These are phyloP conservation scores for Gillenia trifoliata DNA, from an alignment of 306 rosid species.

Conservation along the genomic window DNA sequence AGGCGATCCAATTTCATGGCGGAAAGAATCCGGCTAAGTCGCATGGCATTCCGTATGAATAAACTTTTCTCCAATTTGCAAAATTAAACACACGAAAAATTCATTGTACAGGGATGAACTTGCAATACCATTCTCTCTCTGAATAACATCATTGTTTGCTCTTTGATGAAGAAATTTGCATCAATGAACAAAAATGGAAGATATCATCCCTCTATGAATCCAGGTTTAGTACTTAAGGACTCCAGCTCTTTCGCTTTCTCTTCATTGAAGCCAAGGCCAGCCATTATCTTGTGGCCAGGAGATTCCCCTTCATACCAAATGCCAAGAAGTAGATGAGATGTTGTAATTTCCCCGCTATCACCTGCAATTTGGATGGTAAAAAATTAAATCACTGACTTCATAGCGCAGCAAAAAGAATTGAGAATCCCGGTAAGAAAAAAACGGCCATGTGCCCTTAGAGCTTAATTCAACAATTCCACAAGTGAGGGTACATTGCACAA, in stretches of 20 bases:
- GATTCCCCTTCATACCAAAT: slow-evolving; percentile 60
- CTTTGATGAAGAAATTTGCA: slow-evolving; percentile 25
- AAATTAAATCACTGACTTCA: not conserved
- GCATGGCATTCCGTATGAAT: not conserved
- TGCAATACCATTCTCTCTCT: slow-evolving; percentile 12
- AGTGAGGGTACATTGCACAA: not conserved
- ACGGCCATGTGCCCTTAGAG: not conserved
- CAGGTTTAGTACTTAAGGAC: slow-evolving; percentile 42
- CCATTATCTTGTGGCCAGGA: slow-evolving; percentile 55
- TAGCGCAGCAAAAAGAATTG: not conserved
- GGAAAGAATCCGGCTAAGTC: not conserved
- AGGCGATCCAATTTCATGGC: not conserved
- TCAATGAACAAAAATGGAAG: slow-evolving; percentile 7
- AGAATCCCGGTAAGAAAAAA: not conserved
- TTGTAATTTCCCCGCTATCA: slow-evolving; percentile 46
- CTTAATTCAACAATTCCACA: not conserved
- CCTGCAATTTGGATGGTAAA: slow-evolving; percentile 28
- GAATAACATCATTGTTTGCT: slow-evolving; percentile 14
- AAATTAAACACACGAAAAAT: not conserved
- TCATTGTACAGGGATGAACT: not conserved
- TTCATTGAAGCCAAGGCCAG: slow-evolving; percentile 47
- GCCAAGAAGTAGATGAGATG: slow-evolving; percentile 57
- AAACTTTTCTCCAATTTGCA: not conserved
- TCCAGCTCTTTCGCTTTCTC: slow-evolving; percentile 65
- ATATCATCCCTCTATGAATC: slow-evolving; percentile 38